Evolutionary conservation across 306 rosid species (phyloP).

Genomic region (Quercus mongolica): DNA sequence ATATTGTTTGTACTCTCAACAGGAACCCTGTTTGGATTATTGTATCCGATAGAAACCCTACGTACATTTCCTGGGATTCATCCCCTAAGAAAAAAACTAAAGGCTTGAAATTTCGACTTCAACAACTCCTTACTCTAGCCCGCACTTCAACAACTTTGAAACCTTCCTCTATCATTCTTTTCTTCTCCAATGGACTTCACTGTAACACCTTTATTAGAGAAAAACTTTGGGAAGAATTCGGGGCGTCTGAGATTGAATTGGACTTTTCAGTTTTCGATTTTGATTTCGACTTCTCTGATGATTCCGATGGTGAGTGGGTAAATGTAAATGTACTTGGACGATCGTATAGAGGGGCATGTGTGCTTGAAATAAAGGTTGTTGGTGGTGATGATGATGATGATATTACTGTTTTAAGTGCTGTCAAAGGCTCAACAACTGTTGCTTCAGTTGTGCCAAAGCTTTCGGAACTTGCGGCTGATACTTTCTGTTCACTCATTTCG

Average conservation of each 20-base stretch:
- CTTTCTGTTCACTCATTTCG: conserved; percentile 41
- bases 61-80: conserved; percentile 55
- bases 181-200: conserved; percentile 68
- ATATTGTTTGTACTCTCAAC: conserved; percentile 62
- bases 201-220: conserved; percentile 21
- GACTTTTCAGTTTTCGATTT: conserved; percentile 47
- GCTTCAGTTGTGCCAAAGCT: conserved; percentile 17
- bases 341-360: conserved; percentile 51
- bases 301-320: conserved; percentile 63
- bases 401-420: conserved; percentile 16
- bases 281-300: conserved; percentile 31
- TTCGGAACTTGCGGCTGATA: conserved; percentile 30
- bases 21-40: conserved; percentile 85
- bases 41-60: conserved; percentile 84
- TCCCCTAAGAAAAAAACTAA: conserved; percentile 35
- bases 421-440: conserved; percentile 16
- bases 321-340: conserved; percentile 47
- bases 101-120: conserved; percentile 60
- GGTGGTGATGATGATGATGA: conserved; percentile 16
- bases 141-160: conserved; percentile 51
- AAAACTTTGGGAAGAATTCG: conserved; percentile 47
- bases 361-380: conserved; percentile 51
- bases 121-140: conserved; percentile 58
- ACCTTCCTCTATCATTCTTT: conserved; percentile 73
- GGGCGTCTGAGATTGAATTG: conserved; percentile 50